Percentiles rank a stretch among this genome's conserved stretches.
Evolutionary conservation across 495 filamentous ascomycete species (phyloP).

Genomic region (Tuber calosporum): DNA sequence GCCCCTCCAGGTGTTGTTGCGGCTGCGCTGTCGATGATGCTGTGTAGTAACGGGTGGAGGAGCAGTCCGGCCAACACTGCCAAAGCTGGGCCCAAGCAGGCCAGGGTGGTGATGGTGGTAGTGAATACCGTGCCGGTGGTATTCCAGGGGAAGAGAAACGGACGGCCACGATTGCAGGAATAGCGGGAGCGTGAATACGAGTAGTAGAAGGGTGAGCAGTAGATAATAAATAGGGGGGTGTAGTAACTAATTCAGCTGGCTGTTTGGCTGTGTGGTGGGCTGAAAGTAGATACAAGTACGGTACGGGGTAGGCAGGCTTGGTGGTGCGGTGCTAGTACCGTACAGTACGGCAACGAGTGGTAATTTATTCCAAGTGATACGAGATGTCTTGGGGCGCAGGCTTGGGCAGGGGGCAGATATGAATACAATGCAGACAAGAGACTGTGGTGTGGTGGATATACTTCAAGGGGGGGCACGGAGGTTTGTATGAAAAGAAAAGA

Average conservation of each 20-base stretch:
- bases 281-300: neutral
- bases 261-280: too few relatives aligned
- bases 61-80: neutral
- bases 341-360: neutral
- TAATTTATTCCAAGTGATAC: conserved; percentile 1
- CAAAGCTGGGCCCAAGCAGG: neutral
- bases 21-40: neutral
- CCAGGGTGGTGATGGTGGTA: neutral
- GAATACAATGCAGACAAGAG: conserved; percentile 1
- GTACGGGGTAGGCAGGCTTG: neutral
- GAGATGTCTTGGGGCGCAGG: neutral
- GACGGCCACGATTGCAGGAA: neutral
- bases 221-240: neutral
- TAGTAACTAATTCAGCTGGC: neutral
- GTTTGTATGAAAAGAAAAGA: neutral
- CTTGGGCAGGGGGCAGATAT: neutral
- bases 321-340: neutral
- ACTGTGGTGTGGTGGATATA: neutral
- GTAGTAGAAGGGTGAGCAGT: neutral
- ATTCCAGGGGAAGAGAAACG: neutral
- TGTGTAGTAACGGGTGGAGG: neutral
- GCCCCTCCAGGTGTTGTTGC: neutral
- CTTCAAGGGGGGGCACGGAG: neutral
- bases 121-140: neutral
- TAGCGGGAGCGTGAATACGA: neutral